Evolutionary conservation across 352 stramenopile species (phyloP).

Genomic region (Phytophthora sp.): DNA sequence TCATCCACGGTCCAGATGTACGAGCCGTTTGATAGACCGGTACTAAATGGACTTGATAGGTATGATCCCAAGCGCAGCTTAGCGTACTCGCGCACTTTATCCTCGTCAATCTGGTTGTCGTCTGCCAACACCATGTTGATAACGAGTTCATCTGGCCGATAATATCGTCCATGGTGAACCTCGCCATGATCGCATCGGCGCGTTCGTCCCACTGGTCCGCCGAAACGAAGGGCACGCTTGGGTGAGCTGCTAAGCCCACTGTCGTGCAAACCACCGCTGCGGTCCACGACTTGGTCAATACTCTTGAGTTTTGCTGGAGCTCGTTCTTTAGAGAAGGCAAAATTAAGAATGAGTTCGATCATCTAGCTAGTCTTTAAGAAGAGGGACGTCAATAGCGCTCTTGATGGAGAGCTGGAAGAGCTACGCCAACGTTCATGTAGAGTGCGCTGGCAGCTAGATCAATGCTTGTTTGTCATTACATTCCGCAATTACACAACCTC

Average conservation of each 20-base stretch:
- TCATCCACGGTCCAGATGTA: conserved; percentile 50
- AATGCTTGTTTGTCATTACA: too few relatives aligned
- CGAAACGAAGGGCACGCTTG: neutral
- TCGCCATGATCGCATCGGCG: conserved; percentile 10
- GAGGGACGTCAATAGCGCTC: too few relatives aligned
- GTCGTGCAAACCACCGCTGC: neutral
- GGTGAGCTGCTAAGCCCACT: neutral
- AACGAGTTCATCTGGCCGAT: conserved; percentile 89
- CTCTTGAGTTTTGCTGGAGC: too few relatives aligned
- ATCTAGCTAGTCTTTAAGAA: too few relatives aligned
- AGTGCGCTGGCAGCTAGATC: too few relatives aligned
- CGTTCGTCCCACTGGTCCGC: conserved; percentile 8
- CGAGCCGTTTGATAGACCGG: neutral
- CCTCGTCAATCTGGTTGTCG: conserved; percentile 51
- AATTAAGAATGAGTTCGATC: too few relatives aligned
- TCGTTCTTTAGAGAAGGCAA: too few relatives aligned
- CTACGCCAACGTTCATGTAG: too few relatives aligned
- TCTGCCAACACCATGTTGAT: conserved; percentile 59
- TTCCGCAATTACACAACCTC: too few relatives aligned
- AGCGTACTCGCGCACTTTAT: conserved; percentile 57
- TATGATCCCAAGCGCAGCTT: conserved; percentile 85
- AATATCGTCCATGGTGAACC: conserved; percentile 27
- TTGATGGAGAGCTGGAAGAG: too few relatives aligned
- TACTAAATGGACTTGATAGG: conserved; percentile 55
- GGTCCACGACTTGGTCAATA: conserved; percentile 15